Conservation (phyloP, 495 filamentous ascomycete species). For the Neurospora sp. region DNA sequence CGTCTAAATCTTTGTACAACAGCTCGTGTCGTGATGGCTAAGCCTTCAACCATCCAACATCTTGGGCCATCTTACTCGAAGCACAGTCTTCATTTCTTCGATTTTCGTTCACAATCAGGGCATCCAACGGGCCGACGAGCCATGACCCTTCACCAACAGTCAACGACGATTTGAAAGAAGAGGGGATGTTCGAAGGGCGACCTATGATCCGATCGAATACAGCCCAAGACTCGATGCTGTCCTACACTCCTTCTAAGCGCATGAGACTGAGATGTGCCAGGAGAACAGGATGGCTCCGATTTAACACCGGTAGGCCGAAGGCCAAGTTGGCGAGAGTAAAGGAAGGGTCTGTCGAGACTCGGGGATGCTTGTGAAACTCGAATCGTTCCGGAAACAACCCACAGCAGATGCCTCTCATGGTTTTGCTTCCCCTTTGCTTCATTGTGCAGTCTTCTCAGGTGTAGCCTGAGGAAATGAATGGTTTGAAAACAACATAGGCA, state of each 20-base stretch:
- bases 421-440: not conserved
- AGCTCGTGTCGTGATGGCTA: not conserved
- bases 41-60: not conserved
- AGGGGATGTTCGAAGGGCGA: not conserved
- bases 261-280: not conserved
- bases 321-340: not conserved
- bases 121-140: not conserved
- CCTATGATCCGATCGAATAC: not conserved
- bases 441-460: not conserved
- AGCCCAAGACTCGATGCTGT: not conserved
- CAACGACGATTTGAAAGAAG: not conserved
- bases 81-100: not conserved
- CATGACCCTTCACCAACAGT: not conserved
- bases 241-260: not conserved
- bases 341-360: not conserved
- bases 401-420: not conserved
- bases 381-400: not conserved
- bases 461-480: not conserved
- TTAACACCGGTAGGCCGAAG: not conserved
- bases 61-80: not conserved
- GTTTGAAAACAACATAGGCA: not conserved
- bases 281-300: not conserved
- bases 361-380: not conserved
- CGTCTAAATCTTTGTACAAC: not conserved
- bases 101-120: not conserved